Conservation (phyloP, 2,329 filamentous ascomycete species). For the Lachnellula hyalina region DNA sequence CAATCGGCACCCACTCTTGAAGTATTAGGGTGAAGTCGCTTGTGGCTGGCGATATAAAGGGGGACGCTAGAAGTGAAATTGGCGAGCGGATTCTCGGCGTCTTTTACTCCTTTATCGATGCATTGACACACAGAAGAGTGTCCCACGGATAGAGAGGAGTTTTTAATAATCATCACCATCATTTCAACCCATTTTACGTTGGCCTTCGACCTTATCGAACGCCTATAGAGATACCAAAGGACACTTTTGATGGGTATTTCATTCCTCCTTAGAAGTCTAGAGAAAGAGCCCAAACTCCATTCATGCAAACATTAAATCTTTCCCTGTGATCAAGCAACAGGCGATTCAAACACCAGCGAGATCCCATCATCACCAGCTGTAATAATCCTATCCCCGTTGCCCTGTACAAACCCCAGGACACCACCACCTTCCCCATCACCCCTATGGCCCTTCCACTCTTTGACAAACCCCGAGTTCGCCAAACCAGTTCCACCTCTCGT, state of each 20-base stretch:
- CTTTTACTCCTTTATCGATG: too few relatives aligned
- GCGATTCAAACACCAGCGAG: constrained; percentile 59
- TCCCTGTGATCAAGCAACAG: constrained; percentile 10
- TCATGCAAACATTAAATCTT: neutral
- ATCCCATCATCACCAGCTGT: constrained; percentile 87
- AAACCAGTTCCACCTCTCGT: constrained; percentile 61
- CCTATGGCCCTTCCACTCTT: constrained; percentile 87
- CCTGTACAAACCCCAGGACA: constrained; percentile 86
- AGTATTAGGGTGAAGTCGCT: neutral
- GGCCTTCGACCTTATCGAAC: neutral
- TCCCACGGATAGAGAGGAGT: too few relatives aligned
- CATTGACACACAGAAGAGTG: too few relatives aligned
- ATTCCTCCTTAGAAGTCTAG: neutral
- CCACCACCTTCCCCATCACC: constrained; percentile 82
- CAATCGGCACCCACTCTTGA: neutral
- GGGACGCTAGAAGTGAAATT: neutral
- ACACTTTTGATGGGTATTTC: neutral
- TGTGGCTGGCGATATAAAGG: neutral
- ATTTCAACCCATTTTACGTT: neutral
- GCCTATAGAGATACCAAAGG: neutral
- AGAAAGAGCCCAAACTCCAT: neutral
- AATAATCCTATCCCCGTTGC: constrained; percentile 68
- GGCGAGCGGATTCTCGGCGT: neutral
- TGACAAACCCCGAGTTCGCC: constrained; percentile 64
- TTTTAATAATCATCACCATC: neutral